A percentile compares a stretch with the other conserved stretches of the same genome.
Evolutionary conservation across 257 asterid genomes (phyloP).

Genomic region (Mitragyna speciosa): DNA sequence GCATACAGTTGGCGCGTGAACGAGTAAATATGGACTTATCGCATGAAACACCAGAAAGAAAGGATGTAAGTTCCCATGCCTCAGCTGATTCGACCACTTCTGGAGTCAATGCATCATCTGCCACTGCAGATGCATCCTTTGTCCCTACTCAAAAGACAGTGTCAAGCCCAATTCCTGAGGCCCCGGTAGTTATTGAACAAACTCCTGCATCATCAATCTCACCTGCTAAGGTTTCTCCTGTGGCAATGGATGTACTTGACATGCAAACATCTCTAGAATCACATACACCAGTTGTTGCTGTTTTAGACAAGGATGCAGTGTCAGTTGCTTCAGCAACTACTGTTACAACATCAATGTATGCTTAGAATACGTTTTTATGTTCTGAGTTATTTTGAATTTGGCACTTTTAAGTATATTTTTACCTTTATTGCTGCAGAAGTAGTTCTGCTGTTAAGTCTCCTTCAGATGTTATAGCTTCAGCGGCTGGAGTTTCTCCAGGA

Average conservation of each 20-base stretch:
- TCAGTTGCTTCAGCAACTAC: constrained; percentile 33
- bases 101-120: constrained; percentile 41
- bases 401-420: constrained; percentile 15
- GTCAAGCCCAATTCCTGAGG: constrained; percentile 59
- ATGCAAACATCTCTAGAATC: constrained; percentile 42
- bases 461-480: constrained; percentile 46
- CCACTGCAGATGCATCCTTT: constrained; percentile 38
- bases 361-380: constrained; percentile 8
- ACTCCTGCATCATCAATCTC: constrained; percentile 45
- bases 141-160: constrained; percentile 33
- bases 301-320: constrained; percentile 35
- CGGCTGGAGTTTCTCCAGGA: constrained; percentile 34
- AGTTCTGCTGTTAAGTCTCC: constrained; percentile 39
- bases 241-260: constrained; percentile 35
- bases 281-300: constrained; percentile 37
- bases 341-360: constrained; percentile 48
- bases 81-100: constrained; percentile 42
- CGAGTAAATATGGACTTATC: constrained; percentile 29
- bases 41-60: constrained; percentile 40
- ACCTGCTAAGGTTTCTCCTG: constrained; percentile 45
- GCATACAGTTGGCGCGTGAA: constrained; percentile 73
- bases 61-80: constrained; percentile 36
- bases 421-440: constrained; percentile 41
- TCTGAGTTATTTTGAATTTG: constrained; percentile 22
- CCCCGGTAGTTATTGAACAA: constrained; percentile 47